Base-by-base conservation (phyloP, 306 rosid species). In the Fragaria nilgerrensis region DNA sequence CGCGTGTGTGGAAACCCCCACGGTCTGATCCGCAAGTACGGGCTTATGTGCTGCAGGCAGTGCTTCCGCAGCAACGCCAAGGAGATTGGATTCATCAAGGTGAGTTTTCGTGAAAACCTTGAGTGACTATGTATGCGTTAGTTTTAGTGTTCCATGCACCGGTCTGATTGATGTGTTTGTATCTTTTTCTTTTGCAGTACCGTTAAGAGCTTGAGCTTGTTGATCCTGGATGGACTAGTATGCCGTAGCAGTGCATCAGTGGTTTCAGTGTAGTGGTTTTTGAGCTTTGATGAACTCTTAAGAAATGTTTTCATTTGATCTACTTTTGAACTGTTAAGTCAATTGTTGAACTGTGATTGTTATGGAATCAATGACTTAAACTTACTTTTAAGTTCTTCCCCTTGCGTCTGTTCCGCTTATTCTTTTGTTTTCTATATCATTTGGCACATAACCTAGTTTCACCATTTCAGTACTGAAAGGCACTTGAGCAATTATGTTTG, bases 51-150 rank as follows among this genome's bases (percentile, higher is more conserved):
- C 64, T 95, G 98, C 91, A 92, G 97, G 85, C 97, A 92, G 72
- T 95, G 98, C 88, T 95, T 95, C 89, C 93, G 95, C 2, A 92
- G 97, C 89, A 92, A 95, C 7, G 97, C 98, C 88, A 95, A 95
- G 90, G 97, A 95, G 81, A 95, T 95, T 73, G 96, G 98, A 56
- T 95, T 95, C 89, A 90, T 95, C 1, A 95, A 95, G 98, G 97
- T 86, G 67, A 59, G 45, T 7, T 4, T 12, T 34, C 47, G 25
- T 7, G 9, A 2, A 59, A 36, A 53, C 5, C 13, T 7, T 19
- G 7, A 0, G 7, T 49, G 6, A 14, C 7, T 53, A 16, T 59
- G 2, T 29, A 6, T 10, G 70, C 3, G 65, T 0, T 1, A 2
- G 7, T 48, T 5, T 2, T 53, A 16, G 55, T 15, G 4, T 12